These are phyloP conservation scores for Penicillium verhagenii DNA, from an alignment of 495 filamentous ascomycete species.

Conservation along the genomic window DNA sequence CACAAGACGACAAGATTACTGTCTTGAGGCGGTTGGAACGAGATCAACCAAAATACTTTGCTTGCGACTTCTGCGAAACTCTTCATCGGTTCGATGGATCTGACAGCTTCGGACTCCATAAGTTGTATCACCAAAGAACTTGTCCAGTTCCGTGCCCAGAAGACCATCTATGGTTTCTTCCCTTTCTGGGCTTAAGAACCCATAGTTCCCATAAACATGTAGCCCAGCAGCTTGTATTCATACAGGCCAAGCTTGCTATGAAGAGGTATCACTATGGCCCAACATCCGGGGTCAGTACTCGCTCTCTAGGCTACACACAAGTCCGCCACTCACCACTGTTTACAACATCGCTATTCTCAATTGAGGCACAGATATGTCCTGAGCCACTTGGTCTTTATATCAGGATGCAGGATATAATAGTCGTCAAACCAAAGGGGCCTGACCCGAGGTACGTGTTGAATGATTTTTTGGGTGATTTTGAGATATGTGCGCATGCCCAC, in stretches of 20 bases:
- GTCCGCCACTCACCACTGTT: background rate
- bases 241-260: constrained; percentile 4
- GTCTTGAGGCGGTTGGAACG: background rate
- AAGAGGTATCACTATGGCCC: background rate
- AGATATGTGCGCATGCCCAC: no score
- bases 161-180: background rate
- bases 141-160: background rate
- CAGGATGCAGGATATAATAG: no score
- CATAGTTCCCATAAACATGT: background rate
- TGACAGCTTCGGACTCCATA: background rate
- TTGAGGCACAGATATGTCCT: no score
- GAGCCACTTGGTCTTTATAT: no score
- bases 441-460: no score
- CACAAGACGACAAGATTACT: background rate
- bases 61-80: background rate
- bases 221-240: background rate
- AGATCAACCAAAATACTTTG: background rate
- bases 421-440: no score
- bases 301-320: constrained; percentile 2
- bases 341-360: no score
- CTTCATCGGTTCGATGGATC: constrained; percentile 2
- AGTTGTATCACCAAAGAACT: background rate
- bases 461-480: no score
- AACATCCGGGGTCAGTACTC: background rate
- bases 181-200: background rate